A percentile compares a stretch with the other conserved stretches of the same genome.
Evolutionary conservation across 1,139 yeast species (phyloP).

Genomic region (Debaryomycetaceae sp.): DNA sequence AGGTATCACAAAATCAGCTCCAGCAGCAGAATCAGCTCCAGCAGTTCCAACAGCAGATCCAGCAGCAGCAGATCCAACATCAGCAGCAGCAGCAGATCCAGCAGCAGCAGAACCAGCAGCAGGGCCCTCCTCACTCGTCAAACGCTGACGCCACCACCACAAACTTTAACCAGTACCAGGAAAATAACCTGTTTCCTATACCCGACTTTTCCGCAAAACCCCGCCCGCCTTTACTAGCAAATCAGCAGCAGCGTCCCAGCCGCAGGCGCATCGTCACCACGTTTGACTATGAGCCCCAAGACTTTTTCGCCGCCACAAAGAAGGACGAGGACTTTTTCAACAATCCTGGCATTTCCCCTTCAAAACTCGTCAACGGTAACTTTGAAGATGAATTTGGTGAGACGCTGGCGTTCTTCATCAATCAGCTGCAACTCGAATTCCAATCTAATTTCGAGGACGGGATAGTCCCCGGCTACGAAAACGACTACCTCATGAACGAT

Average conservation of each 20-base stretch:
- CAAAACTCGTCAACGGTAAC: conserved; percentile 22
- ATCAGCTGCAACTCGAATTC: conserved; percentile 7
- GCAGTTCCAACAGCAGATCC: conserved; percentile 10
- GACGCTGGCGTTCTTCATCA: conserved; percentile 20
- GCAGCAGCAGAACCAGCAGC: conserved; percentile 4
- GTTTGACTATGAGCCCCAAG: conserved; percentile 12
- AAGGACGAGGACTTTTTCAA: conserved; percentile 30
- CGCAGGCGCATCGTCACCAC: conserved; percentile 28
- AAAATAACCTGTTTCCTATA: conserved; percentile 25
- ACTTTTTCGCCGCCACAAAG: conserved; percentile 8
- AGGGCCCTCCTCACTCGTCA: too few relatives aligned
- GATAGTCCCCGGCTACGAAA: conserved; percentile 24
- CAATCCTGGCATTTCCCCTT: conserved; percentile 36
- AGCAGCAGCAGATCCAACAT: conserved; percentile 2
- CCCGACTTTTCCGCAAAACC: not conserved
- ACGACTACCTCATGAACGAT: conserved; percentile 24
- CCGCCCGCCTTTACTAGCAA: not conserved
- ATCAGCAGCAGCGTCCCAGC: conserved; percentile 6
- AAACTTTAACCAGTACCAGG: conserved; percentile 29
- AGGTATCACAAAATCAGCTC: not conserved
- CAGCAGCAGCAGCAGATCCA: not conserved
- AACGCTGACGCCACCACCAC: too few relatives aligned
- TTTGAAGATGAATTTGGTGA: conserved; percentile 7
- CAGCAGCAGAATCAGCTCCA: conserved; percentile 2
- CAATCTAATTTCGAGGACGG: conserved; percentile 5